Conservation (phyloP, 306 rosid species). For the Quercus glauca region DNA sequence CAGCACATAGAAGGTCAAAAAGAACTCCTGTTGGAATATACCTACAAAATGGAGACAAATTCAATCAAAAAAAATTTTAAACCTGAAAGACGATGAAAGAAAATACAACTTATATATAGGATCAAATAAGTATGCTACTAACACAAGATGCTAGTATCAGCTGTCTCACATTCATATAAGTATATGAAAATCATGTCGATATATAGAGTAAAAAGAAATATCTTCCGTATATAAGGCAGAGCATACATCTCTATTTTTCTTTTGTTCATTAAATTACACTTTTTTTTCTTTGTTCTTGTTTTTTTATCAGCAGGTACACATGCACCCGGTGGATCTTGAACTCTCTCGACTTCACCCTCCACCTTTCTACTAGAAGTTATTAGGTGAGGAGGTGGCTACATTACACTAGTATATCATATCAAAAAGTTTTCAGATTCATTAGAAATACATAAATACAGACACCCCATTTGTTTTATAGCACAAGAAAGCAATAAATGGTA, state of each 20-base stretch:
- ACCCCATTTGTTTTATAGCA: background rate
- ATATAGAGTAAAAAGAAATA: background rate
- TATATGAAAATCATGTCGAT: background rate
- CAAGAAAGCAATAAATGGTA: background rate
- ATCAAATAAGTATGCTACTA: background rate
- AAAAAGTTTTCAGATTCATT: background rate
- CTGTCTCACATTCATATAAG: background rate
- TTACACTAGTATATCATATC: background rate
- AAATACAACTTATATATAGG: background rate
- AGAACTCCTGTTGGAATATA: slow-evolving; percentile 92
- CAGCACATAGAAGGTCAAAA: slow-evolving; percentile 85
- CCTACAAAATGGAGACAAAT: slow-evolving; percentile 39
- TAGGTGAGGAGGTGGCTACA: no score
- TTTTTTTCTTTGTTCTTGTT: no score
- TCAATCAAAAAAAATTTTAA: background rate
- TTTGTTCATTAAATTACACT: background rate
- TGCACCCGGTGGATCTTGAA: no score
- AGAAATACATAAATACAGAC: background rate
- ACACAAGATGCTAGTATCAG: background rate
- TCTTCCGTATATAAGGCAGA: background rate
- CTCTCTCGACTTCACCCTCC: no score
- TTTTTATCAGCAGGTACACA: no score
- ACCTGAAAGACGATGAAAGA: background rate
- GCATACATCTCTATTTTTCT: background rate
- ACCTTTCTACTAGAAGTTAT: no score